phyloP scores from a whole-genome alignment of 441 rosid species.

The Manihot esculenta region DNA sequence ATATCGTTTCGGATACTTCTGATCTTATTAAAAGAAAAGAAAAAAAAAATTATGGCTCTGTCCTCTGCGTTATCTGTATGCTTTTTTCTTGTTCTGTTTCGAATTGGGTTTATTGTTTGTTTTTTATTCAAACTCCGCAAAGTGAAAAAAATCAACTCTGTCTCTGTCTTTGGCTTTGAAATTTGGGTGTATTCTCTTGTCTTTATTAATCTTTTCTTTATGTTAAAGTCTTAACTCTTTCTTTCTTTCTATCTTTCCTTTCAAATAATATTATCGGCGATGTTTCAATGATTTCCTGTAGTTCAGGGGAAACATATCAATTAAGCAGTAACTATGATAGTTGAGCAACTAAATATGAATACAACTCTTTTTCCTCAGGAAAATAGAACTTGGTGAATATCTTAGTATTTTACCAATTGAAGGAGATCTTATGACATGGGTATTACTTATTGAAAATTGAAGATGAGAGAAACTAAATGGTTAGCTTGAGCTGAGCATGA shows the following conservation, averaged over 20 bases:
- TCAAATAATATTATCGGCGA: background rate
- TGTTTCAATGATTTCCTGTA: background rate
- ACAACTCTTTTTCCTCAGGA: background rate
- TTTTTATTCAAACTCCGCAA: background rate
- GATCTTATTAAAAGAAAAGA: background rate
- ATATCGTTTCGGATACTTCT: background rate
- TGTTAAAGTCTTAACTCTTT: slow-evolving; percentile 11
- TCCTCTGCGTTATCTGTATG: background rate
- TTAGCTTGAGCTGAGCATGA: background rate
- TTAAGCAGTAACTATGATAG: background rate
- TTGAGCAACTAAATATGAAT: background rate
- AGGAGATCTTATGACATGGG: too few relatives aligned
- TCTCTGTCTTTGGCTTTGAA: background rate
- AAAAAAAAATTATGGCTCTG: background rate
- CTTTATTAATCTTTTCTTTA: slow-evolving; percentile 19
- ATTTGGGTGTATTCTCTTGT: background rate
- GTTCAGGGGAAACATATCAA: background rate
- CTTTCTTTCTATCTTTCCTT: background rate
- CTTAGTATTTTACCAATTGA: too few relatives aligned
- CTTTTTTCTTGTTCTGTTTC: background rate
- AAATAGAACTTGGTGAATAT: background rate
- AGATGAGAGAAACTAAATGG: background rate
- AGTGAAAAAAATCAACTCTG: background rate
- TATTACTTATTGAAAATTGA: too few relatives aligned
- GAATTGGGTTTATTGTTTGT: background rate